Conservation (phyloP, 495 filamentous ascomycete species). For the Aspergillus ostianus region DNA sequence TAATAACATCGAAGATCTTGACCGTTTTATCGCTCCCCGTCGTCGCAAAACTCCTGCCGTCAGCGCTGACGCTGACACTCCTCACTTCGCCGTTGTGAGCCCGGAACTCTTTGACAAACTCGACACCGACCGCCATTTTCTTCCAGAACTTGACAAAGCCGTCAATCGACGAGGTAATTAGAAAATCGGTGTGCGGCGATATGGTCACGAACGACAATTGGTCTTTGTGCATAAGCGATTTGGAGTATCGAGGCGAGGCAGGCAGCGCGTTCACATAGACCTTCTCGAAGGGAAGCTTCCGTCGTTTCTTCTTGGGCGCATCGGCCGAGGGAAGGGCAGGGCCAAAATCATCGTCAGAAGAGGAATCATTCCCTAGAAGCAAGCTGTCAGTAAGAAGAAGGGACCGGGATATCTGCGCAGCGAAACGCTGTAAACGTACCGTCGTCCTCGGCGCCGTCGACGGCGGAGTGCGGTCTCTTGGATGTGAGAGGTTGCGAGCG, state of each 20-base stretch:
- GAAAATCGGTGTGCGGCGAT: conserved; percentile 86
- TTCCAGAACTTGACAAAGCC: conserved; percentile 99
- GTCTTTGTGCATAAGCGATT: conserved; percentile 98
- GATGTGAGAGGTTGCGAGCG: conserved; percentile 16
- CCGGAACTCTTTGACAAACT: conserved; percentile 97
- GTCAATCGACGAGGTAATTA: conserved; percentile 90
- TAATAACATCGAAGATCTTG: conserved; percentile 95
- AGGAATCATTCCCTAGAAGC: conserved; percentile 53
- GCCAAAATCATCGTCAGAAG: conserved; percentile 92
- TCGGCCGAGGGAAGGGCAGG: conserved; percentile 74
- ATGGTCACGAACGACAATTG: conserved; percentile 82
- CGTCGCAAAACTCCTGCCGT: conserved; percentile 92
- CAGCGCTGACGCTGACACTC: conserved; percentile 76
- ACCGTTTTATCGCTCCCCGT: conserved; percentile 82
- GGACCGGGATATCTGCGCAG: background rate
- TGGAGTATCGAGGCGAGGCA: conserved; percentile 79
- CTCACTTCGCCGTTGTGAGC: conserved; percentile 85
- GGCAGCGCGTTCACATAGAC: conserved; percentile 91
- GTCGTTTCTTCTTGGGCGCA: conserved; percentile 85
- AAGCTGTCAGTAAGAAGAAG: conserved; percentile 3
- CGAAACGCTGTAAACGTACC: conserved; percentile 22
- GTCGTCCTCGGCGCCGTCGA: conserved; percentile 33
- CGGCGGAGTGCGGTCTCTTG: conserved; percentile 41
- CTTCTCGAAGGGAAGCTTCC: conserved; percentile 90
- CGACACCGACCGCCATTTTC: conserved; percentile 83